A percentile compares a stretch with the other conserved stretches of the same genome.
These are phyloP conservation scores for Huntiella abstrusa DNA, from an alignment of 2,329 filamentous ascomycete species.

Conservation along the genomic window DNA sequence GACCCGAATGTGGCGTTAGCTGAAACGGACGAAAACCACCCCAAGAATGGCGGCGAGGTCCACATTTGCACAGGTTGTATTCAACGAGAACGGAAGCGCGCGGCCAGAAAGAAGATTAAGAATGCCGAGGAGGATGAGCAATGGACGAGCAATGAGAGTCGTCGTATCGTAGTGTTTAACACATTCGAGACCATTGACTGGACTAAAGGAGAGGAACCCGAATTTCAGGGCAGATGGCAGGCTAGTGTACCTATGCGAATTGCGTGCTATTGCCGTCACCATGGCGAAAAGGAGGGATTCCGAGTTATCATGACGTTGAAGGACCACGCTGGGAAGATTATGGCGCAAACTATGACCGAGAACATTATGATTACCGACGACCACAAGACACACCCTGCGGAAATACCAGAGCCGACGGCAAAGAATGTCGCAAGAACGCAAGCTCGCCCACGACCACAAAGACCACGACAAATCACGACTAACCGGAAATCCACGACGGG, in stretches of 20 bases:
- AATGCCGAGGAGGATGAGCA: constrained; percentile 82
- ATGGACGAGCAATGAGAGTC: constrained; percentile 64
- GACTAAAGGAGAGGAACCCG: constrained; percentile 35
- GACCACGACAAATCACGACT: constrained; percentile 14
- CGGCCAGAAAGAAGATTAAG: constrained; percentile 80
- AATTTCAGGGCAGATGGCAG: constrained; percentile 43
- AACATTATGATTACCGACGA: constrained; percentile 97
- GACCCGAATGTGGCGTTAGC: constrained; percentile 18
- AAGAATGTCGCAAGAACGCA: constrained; percentile 6
- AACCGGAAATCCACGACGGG: constrained; percentile 8
- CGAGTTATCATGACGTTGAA: constrained; percentile 83
- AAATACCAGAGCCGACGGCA: constrained; percentile 1
- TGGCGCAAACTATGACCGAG: constrained; percentile 70
- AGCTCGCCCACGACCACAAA: constrained; percentile 19
- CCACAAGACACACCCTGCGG: constrained; percentile 60
- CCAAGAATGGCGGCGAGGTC: constrained; percentile 81
- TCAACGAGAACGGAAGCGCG: constrained; percentile 74
- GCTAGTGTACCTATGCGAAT: constrained; percentile 87
- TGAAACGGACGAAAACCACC: constrained; percentile 44
- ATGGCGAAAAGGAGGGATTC: constrained; percentile 84
- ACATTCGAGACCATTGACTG: constrained; percentile 74
- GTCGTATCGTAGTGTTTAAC: constrained; percentile 79
- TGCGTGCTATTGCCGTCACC: constrained; percentile 90
- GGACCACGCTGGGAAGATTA: constrained; percentile 53
- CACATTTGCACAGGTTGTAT: constrained; percentile 87